These are phyloP conservation scores for Calonectria honghensis DNA, from an alignment of 2,329 filamentous ascomycete species.

Conservation along the genomic window DNA sequence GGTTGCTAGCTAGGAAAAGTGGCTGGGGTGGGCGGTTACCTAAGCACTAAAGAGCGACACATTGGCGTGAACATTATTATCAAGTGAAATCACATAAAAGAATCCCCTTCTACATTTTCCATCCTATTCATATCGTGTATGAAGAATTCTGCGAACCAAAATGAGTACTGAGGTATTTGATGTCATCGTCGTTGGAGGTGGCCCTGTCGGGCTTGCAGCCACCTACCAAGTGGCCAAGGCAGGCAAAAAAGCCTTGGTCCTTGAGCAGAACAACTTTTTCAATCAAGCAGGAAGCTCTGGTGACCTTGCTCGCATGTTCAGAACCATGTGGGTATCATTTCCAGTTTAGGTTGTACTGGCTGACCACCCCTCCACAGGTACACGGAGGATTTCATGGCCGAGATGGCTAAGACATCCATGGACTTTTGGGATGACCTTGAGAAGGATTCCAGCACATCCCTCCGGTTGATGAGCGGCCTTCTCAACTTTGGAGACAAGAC, in stretches of 20 bases:
- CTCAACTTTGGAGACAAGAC: conserved; percentile 43
- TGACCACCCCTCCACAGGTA: conserved; percentile 24
- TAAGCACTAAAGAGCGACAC: too few relatives aligned
- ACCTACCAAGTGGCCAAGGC: conserved; percentile 35
- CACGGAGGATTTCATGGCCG: conserved; percentile 38
- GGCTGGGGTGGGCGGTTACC: neutral
- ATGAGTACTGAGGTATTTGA: conserved; percentile 20
- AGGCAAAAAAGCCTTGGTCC: conserved; percentile 16
- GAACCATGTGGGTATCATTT: conserved; percentile 19
- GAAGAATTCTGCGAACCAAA: neutral
- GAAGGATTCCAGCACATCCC: conserved; percentile 30
- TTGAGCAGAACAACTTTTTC: conserved; percentile 37
- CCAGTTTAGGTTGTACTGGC: neutral
- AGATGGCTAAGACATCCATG: conserved; percentile 31
- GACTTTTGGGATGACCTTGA: conserved; percentile 35
- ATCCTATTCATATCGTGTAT: neutral
- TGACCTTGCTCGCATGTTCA: conserved; percentile 30
- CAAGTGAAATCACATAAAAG: neutral
- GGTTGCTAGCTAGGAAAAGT: neutral
- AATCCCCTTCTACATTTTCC: neutral
- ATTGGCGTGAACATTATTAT: neutral
- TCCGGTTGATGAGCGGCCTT: conserved; percentile 36
- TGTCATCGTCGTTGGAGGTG: conserved; percentile 34
- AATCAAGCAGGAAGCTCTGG: conserved; percentile 37
- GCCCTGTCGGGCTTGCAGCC: conserved; percentile 35